A percentile compares a stretch with the other conserved stretches of the same genome.
These are phyloP conservation scores for Chrysoporthe puriensis DNA, from an alignment of 2,329 filamentous ascomycete genomes.

Conservation along the genomic window DNA sequence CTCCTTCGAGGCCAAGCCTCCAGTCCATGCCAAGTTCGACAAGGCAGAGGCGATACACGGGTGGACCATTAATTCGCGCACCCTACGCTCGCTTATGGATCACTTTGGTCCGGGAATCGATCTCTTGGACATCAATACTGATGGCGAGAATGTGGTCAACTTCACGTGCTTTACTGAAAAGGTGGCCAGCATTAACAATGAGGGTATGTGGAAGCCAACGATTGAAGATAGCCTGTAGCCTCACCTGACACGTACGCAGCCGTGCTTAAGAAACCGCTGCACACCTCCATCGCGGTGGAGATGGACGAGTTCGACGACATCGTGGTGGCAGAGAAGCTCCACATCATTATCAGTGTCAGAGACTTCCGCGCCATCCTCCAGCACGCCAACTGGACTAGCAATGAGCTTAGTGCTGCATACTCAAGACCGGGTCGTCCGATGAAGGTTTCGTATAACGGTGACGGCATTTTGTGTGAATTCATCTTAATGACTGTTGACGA, in stretches of 20 bases:
- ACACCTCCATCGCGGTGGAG: slow-evolving; percentile 78
- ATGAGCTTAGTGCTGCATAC: slow-evolving; percentile 69
- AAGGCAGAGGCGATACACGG: slow-evolving; percentile 66
- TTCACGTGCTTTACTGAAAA: slow-evolving; percentile 85
- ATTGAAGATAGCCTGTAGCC: slow-evolving; percentile 9
- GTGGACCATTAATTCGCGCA: slow-evolving; percentile 74
- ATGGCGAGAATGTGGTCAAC: slow-evolving; percentile 71
- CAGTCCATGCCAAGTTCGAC: slow-evolving; percentile 77
- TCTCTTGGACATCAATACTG: slow-evolving; percentile 76
- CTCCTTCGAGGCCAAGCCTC: slow-evolving; percentile 73
- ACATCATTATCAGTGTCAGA: slow-evolving; percentile 81
- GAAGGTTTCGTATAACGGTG: slow-evolving; percentile 70
- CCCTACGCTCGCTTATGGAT: slow-evolving; percentile 75
- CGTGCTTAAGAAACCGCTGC: slow-evolving; percentile 77
- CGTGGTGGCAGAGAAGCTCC: slow-evolving; percentile 72
- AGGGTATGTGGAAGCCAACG: slow-evolving; percentile 45
- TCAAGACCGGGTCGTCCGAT: slow-evolving; percentile 73
- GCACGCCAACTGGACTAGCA: slow-evolving; percentile 71
- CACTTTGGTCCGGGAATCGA: slow-evolving; percentile 82
- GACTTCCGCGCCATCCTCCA: slow-evolving; percentile 80
- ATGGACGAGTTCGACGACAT: slow-evolving; percentile 78
- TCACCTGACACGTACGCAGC: slow-evolving; percentile 48
- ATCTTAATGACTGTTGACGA: slow-evolving; percentile 83
- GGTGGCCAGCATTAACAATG: slow-evolving; percentile 63
- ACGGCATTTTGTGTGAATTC: slow-evolving; percentile 74